Evolutionary conservation across 2,329 filamentous ascomycete species (phyloP), one percentile per base, ranked within the genome.

Genomic region (Alternaria conjuncta): DNA sequence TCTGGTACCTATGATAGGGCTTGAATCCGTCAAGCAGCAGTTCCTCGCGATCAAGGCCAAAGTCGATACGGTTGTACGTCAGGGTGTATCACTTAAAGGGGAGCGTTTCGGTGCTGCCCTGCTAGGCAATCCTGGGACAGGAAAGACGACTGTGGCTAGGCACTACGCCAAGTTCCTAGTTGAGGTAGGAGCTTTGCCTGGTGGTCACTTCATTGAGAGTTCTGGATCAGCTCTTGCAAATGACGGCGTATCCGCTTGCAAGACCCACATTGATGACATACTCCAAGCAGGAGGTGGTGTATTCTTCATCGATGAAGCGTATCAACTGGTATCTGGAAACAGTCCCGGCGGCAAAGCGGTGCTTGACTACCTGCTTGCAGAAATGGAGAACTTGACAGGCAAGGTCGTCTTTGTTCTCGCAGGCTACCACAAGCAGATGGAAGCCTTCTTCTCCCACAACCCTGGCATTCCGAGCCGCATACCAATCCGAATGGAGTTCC

Each of bases 301-400:
- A 0, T 71, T 93, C 2, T 94, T 95, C 72, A 90, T 95, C 21
- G 92, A 95, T 63, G 92, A 95, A 75, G 91, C 92, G 0, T 94
- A 95, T 71, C 91, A 94, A 66, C 82, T 95, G 0, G 84, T 87
- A 0, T 87, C 86, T 1, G 86, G 86, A 0, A 86, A 87, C 59
- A 90, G 81, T 21, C 70, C 75, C 3, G 86, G 86, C 0, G 91
- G 91, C 0, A 82, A 79, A 0, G 84, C 85, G 0, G 90, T 93
- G 0, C 81, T 95, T 0, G 91, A 95, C 65, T 92, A 86, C 63
- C 81, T 95, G 0, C 84, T 95, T 0, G 84, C 90, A 0, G 90
- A 94, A 69, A 86, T 93, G 1, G 92, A 94, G 69, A 92, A 93
- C 55, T 82, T 88, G 1, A 86, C 84, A 0, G 91, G 91, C 0